Conservation (phyloP, 192 early-diverging fungal species). For the Backusella liffmaniae region DNA sequence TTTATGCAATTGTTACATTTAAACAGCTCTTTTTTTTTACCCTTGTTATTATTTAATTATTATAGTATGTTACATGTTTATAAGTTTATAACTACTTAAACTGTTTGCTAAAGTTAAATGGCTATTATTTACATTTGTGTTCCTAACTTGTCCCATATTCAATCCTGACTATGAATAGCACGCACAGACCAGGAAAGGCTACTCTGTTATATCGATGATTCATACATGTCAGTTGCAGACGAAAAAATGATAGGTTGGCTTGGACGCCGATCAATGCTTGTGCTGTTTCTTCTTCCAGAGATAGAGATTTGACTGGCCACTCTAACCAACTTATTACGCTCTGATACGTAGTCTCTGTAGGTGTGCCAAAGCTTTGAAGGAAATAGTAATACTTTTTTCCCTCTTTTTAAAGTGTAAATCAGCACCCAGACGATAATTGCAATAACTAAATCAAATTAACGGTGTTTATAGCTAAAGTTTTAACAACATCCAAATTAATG, state of each 20-base stretch:
- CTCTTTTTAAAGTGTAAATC: constrained; percentile 16
- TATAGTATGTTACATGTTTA: no score
- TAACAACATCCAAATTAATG: neutral
- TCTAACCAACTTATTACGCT: constrained; percentile 13
- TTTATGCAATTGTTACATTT: neutral
- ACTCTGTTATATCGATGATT: neutral
- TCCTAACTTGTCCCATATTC: neutral
- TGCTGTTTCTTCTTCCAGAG: neutral
- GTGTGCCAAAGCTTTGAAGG: constrained; percentile 5
- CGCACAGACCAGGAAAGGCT: neutral
- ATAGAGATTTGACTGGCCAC: neutral
- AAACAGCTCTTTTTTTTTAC: no score
- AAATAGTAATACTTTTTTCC: neutral
- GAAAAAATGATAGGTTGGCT: neutral
- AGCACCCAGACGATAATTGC: constrained; percentile 17
- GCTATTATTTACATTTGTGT: neutral
- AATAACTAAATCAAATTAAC: neutral
- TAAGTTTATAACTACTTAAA: neutral
- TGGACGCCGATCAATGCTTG: neutral
- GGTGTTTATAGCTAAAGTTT: neutral
- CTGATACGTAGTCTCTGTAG: constrained; percentile 8
- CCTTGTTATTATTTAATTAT: no score
- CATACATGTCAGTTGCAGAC: neutral
- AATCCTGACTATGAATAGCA: neutral
- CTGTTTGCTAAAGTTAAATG: neutral